Evolutionary conservation across 805 yeast genomes (phyloP), one percentile per base, ranked within the genome.

Genomic region (Ogataea trehaloabstinens): DNA sequence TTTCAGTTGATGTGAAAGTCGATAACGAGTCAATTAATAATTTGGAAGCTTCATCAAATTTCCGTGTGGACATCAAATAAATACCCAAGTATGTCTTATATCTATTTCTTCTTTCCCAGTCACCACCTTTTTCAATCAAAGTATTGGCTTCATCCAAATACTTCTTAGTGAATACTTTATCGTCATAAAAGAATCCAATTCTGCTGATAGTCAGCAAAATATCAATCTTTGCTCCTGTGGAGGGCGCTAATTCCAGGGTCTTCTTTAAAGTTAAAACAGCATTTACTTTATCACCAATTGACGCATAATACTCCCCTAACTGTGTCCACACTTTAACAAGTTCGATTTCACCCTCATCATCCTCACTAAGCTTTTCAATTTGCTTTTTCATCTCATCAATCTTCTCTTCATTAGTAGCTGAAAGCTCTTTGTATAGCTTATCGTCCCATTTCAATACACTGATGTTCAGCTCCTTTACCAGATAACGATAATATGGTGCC

Each of bases 31-130:
- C 99, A 48, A 87, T 86, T 53, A 93, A 73, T 45, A 91, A 68
- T 37, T 78, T 78, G 2, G 97, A 79, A 2, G 98, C 96, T 51
- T 86, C 95, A 28, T 69, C 70, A 56, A 93, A 93, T 53, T 87
- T 80, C 56, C 99, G 80, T 20, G 90, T 81, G 6, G 96, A 83
- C 75, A 93, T 67, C 25, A 77, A 68, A 60, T 87, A 86, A 34
- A 93, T 73, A 17, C 99, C 99, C 42, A 76, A 66, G 64, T 93
- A 93, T 5, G 97, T 86, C 69, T 93, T 93, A 71, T 78, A 88
- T 51, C 96, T 71, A 67, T 93, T 93, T 56, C 96, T 81, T 64
- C 99, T 85, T 67, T 93, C 99, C 99, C 99, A 93, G 63, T 93
- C 99, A 46, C 99, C 99, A 40, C 98, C 99, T 56, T 88, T 85